Conservation (phyloP, 495 filamentous ascomycete species). For the Tetracladium marchalianum region DNA sequence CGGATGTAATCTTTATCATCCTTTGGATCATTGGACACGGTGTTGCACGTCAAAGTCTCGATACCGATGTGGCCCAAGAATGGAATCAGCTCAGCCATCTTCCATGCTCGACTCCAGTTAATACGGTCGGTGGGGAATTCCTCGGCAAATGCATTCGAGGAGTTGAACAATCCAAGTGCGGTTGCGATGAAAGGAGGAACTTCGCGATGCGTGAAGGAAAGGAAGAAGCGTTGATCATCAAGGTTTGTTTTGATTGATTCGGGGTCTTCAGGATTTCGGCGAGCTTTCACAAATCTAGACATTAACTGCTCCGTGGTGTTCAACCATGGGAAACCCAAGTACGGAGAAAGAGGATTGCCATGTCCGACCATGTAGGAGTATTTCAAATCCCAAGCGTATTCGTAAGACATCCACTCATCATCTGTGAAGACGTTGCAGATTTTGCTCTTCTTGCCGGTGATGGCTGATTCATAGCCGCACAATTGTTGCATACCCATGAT, state of each 20-base stretch:
- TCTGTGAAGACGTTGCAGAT: slow-evolving; percentile 17
- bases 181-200: slow-evolving; percentile 14
- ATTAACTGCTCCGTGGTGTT: slow-evolving; percentile 12
- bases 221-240: slow-evolving; percentile 14
- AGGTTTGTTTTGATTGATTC: no score
- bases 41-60: slow-evolving; percentile 12
- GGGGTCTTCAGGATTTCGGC: slow-evolving; percentile 3
- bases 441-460: slow-evolving; percentile 7
- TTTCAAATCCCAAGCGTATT: slow-evolving; percentile 16
- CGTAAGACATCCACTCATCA: slow-evolving; percentile 15
- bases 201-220: slow-evolving; percentile 17
- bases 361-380: slow-evolving; percentile 16
- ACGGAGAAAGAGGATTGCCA: slow-evolving; percentile 12
- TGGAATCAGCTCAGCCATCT: slow-evolving; percentile 14
- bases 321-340: slow-evolving; percentile 16
- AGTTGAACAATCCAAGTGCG: slow-evolving; percentile 16
- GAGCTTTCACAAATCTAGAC: slow-evolving; percentile 7
- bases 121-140: slow-evolving; percentile 14
- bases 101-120: slow-evolving; percentile 11
- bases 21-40: not conserved
- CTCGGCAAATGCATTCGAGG: slow-evolving; percentile 11
- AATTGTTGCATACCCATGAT: slow-evolving; percentile 16
- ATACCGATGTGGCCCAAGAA: slow-evolving; percentile 16
- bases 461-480: slow-evolving; percentile 15
- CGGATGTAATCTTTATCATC: slow-evolving; percentile 23